Percentiles rank a stretch among this genome's conserved stretches.
These are phyloP conservation scores for Pseudopithomyces maydicus DNA, from an alignment of 2,329 filamentous ascomycete species.

Conservation along the genomic window DNA sequence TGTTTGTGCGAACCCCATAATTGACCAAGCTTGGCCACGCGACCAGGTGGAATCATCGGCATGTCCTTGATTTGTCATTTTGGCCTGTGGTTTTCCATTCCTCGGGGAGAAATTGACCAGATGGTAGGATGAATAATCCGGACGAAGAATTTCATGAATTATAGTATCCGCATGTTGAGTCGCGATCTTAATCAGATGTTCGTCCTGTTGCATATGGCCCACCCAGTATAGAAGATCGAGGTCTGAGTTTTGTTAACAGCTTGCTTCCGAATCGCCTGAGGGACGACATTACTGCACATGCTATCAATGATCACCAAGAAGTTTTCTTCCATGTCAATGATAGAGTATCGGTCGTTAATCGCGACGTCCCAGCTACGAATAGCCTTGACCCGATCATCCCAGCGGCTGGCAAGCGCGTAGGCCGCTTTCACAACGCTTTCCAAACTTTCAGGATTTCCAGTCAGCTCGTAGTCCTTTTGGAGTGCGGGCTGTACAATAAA, in stretches of 20 bases:
- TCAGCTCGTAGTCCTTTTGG: constrained; percentile 55
- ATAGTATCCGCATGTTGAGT: constrained; percentile 46
- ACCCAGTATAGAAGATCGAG: constrained; percentile 48
- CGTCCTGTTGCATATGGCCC: constrained; percentile 34
- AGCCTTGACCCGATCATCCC: constrained; percentile 47
- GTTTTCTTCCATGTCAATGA: constrained; percentile 43
- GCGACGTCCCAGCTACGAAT: constrained; percentile 58
- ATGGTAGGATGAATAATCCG: constrained; percentile 47
- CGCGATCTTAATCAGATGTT: constrained; percentile 42
- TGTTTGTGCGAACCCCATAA: constrained; percentile 54
- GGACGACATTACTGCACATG: constrained; percentile 41
- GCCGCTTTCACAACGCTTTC: constrained; percentile 52
- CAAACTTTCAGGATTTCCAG: constrained; percentile 46
- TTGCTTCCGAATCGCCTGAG: not conserved
- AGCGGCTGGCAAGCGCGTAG: constrained; percentile 51
- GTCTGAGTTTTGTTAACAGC: constrained; percentile 23
- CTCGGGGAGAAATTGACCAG: constrained; percentile 54
- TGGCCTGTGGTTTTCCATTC: constrained; percentile 51
- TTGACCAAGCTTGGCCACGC: constrained; percentile 57
- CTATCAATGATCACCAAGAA: constrained; percentile 52
- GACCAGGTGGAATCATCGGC: constrained; percentile 53
- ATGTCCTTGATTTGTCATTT: constrained; percentile 57
- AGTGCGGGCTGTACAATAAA: constrained; percentile 60
- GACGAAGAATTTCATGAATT: constrained; percentile 40
- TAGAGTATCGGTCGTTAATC: constrained; percentile 42